Evolutionary conservation across 345 rosid genomes (phyloP), one percentile per base, ranked within the genome.

Genomic region (Aurinia saxatilis): DNA sequence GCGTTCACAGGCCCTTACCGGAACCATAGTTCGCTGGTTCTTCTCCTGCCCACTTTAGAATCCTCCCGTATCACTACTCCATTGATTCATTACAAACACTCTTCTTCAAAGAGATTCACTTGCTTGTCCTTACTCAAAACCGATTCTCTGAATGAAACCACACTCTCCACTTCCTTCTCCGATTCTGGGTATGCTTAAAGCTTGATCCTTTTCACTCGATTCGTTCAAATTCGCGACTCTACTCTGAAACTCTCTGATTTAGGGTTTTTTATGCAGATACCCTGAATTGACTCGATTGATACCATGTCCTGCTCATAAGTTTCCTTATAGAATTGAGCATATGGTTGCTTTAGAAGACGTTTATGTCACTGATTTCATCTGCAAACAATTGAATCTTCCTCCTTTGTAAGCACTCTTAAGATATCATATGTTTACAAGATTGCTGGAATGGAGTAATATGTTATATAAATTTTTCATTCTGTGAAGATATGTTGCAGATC

Each of bases 401-500:
- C 83, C 89, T 69, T 58, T 83, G 98, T 88, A 67, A 83, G 98
- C 77, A 33, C 38, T 60, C 52, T 38, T 27, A 27, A 25, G 39
- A 38, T 25, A n/a, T 57, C 41, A 11, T 49, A 29, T 57, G 55
- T 47, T 37, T 37, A 18, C 2, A 9, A 38, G 25, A 21, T 29
- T 31, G 48, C 10, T 38, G 34, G 48, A 53, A 52, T 60, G 47
- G 66, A 50, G 52, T 72, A 69, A 2, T 27, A 27, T 27, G 30
- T 27, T n/a, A 71, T 68, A 29, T 55, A 39, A 50, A 75, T 67
- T 10, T 74, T 65, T 75, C 78, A 77, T 83, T 73, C 72, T 81
- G 33, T 86, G 87, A 88, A 88, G 96, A 84, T 92, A 74, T 86
- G 92, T 86, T 82, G 85, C 93, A 84, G 96, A 92, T 81, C 96